A percentile compares a stretch with the other conserved stretches of the same genome.
Conservation (phyloP, 768 basidiomycete genomes). For the Amanita muscaria region DNA sequence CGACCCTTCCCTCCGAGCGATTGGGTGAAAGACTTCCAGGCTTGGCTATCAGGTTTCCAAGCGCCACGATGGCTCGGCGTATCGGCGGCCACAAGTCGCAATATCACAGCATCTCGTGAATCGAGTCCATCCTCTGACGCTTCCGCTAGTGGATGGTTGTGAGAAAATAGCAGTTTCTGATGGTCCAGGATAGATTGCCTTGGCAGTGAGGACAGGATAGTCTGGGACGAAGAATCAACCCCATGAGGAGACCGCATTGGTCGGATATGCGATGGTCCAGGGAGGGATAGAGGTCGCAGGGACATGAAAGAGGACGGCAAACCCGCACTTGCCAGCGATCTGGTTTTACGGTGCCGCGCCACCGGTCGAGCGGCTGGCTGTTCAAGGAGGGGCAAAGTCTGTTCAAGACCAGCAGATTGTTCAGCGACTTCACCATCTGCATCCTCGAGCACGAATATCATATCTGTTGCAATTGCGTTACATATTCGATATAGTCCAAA, state of each 20-base stretch:
- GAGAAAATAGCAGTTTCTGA: neutral
- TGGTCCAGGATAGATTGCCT: conserved; percentile 10
- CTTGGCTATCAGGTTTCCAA: conserved; percentile 55
- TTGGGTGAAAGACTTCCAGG: conserved; percentile 56
- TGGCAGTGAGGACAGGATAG: conserved; percentile 23
- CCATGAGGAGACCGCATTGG: conserved; percentile 31
- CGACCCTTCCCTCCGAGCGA: conserved; percentile 19
- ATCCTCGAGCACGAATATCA: conserved; percentile 67
- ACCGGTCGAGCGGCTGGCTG: conserved; percentile 28
- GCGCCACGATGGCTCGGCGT: conserved; percentile 64
- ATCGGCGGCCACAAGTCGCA: conserved; percentile 59
- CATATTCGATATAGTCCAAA: neutral
- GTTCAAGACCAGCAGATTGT: conserved; percentile 23
- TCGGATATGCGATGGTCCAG: conserved; percentile 51
- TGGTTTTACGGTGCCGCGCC: conserved; percentile 21
- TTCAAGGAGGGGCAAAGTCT: conserved; percentile 34
- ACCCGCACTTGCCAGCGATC: conserved; percentile 27
- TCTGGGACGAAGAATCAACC: conserved; percentile 28
- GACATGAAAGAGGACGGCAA: conserved; percentile 50
- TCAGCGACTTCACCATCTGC: conserved; percentile 40
- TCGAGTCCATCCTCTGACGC: conserved; percentile 16
- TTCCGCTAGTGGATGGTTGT: conserved; percentile 6
- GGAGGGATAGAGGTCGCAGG: conserved; percentile 63
- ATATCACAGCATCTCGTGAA: conserved; percentile 39
- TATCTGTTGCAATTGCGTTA: conserved; percentile 29